Conservation (phyloP, 306 rosid species). For the Fagus crenata region DNA sequence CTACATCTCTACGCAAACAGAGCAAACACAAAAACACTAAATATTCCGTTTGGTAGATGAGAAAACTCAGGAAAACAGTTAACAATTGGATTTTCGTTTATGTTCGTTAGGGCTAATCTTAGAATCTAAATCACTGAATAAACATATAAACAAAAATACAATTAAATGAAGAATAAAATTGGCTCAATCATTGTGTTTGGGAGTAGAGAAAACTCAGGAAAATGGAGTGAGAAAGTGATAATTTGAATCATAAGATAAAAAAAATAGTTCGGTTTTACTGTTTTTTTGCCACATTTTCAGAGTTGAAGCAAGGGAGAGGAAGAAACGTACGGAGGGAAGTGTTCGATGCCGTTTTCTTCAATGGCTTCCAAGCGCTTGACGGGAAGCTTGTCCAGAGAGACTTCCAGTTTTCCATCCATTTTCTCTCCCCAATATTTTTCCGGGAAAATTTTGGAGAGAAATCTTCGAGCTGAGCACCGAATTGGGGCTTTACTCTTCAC, state of each 20-base stretch:
- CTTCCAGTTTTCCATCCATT: slow-evolving; percentile 58
- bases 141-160: neutral
- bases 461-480: neutral
- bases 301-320: neutral
- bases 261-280: neutral
- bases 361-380: slow-evolving; percentile 81
- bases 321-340: slow-evolving; percentile 68
- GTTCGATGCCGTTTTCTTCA: slow-evolving; percentile 79
- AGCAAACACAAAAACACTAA: neutral
- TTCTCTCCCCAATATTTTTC: slow-evolving; percentile 3
- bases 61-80: neutral
- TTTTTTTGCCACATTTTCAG: neutral
- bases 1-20: slow-evolving; percentile 51
- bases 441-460: slow-evolving; percentile 27
- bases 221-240: neutral
- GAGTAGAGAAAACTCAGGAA: neutral
- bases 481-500: neutral
- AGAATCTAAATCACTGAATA: neutral
- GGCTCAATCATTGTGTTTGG: neutral
- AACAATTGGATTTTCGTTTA: neutral
- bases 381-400: slow-evolving; percentile 88
- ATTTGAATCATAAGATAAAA: neutral
- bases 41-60: slow-evolving; percentile 6
- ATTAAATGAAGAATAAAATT: neutral
- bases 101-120: neutral